These are phyloP conservation scores for Yamadazyma atmosphaerica DNA, from an alignment of 1,139 yeast genomes.

Conservation along the genomic window DNA sequence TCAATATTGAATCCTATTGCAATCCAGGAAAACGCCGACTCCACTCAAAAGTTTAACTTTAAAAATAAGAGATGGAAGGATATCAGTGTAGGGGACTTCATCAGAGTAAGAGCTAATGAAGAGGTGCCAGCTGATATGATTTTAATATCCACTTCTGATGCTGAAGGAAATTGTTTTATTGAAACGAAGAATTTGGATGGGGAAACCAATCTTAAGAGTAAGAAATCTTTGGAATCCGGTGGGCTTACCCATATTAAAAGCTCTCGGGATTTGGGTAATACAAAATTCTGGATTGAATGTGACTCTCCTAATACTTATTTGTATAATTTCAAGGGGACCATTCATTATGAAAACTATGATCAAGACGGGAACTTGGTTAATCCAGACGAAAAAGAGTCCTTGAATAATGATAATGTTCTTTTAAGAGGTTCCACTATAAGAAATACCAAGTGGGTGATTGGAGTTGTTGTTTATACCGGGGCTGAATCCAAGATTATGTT, in stretches of 20 bases:
- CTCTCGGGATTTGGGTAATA: constrained; percentile 69
- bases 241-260: constrained; percentile 54
- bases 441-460: constrained; percentile 93
- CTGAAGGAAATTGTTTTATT: constrained; percentile 87
- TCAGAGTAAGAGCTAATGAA: constrained; percentile 82
- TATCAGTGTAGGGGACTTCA: constrained; percentile 84
- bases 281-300: constrained; percentile 83
- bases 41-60: constrained; percentile 33
- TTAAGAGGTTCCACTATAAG: constrained; percentile 90
- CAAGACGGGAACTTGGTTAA: constrained; percentile 35
- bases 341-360: constrained; percentile 57
- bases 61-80: constrained; percentile 83
- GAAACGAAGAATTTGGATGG: constrained; percentile 97
- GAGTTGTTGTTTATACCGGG: constrained; percentile 88
- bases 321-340: constrained; percentile 85
- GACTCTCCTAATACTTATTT: constrained; percentile 87
- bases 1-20: constrained; percentile 34
- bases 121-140: constrained; percentile 93
- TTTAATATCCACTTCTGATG: constrained; percentile 76
- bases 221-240: constrained; percentile 74
- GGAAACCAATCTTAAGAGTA: constrained; percentile 87
- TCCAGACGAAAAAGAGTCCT: constrained; percentile 63
- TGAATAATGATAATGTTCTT: constrained; percentile 75
- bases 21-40: constrained; percentile 17
- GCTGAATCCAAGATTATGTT: constrained; percentile 88